A percentile compares a stretch with the other conserved stretches of the same genome.
Evolutionary conservation across 139 green algal species (phyloP).

Genomic region (Volvox reticuliferus): DNA sequence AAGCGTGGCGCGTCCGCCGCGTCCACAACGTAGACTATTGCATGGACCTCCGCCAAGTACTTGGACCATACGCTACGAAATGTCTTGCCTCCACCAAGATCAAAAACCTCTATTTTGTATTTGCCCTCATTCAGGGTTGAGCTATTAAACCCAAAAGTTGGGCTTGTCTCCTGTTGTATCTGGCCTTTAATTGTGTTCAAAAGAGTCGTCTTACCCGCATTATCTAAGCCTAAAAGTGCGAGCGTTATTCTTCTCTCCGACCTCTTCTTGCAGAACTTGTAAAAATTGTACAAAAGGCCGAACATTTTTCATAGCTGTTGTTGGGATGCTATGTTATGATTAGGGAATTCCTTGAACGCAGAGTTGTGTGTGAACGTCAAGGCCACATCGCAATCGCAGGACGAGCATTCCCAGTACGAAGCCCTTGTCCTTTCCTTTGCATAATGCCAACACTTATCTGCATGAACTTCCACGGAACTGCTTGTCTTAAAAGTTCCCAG

Average conservation of each 20-base stretch:
- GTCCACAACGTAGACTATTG: slow-evolving; percentile 70
- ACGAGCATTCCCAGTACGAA: too few relatives aligned
- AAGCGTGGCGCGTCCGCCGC: slow-evolving; percentile 62
- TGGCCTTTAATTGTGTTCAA: slow-evolving; percentile 57
- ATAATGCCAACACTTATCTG: too few relatives aligned
- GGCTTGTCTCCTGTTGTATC: slow-evolving; percentile 53
- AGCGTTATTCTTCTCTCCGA: slow-evolving; percentile 51
- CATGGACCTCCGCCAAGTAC: slow-evolving; percentile 73
- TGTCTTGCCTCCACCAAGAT: slow-evolving; percentile 66
- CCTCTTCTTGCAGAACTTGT: slow-evolving; percentile 52
- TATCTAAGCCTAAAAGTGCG: slow-evolving; percentile 67
- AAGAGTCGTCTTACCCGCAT: slow-evolving; percentile 70
- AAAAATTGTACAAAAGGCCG: slow-evolving; percentile 48
- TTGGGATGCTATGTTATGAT: neutral
- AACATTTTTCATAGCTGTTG: slow-evolving; percentile 43
- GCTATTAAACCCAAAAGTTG: slow-evolving; percentile 70
- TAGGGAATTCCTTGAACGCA: neutral
- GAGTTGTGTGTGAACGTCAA: neutral
- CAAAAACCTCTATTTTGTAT: slow-evolving; percentile 66
- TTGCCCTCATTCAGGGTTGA: slow-evolving; percentile 45
- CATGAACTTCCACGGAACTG: too few relatives aligned
- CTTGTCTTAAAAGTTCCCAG: too few relatives aligned
- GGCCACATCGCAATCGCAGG: too few relatives aligned
- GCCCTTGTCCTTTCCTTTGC: too few relatives aligned
- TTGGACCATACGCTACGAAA: slow-evolving; percentile 70